Evolutionary conservation across 768 basidiomycete species (phyloP), one percentile per base, ranked within the genome.

Genomic region (Suillus placidus): DNA sequence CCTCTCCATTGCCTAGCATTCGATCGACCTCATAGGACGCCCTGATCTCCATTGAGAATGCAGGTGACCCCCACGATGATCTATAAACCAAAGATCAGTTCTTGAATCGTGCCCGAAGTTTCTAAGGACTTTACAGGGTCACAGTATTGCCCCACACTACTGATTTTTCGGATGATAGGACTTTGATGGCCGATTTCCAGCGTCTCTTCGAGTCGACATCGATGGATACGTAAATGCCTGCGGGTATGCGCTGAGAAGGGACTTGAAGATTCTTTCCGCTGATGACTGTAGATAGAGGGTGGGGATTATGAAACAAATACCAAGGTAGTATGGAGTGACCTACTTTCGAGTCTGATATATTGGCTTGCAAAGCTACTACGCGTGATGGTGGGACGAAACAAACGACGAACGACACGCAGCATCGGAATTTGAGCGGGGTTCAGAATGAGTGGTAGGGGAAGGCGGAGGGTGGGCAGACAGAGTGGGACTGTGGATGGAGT

Each of bases 381-480:
- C 42, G 9, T 43, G 42, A 20, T 43, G 7, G 7, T 43, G 42
- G 2, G 7, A 42, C 9, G 42, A 3, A 20, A 8, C 18, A 43
- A 43, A 42, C 40, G 40, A 16, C 26, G 26, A 26, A 26, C 26
- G 26, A 26, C 26, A 26, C 26, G 26, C 26, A 26, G 26, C 26
- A 26, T 26, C 26, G 26, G 26, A 26, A 26, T 26, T 26, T 26
- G 26, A 2, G 40, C 18, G 3, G 2, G 40, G 40, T 1, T 6
- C 2, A 3, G 42, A 7, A 43, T 42, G 2, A 42, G 4, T 42
- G 6, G 6, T 6, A 42, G 7, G 40, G 40, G 40, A 40, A 6
- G 40, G 16, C 0, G 14, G 14, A 26, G 26, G 26, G 26, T 26
- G 14, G 0, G 14, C 16, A 0, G 6, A 0, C 14, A 16, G 14